Percentiles rank a stretch among this genome's conserved stretches.
Conservation (phyloP, 805 yeast species). For the Tetrapisispora arboricola region DNA sequence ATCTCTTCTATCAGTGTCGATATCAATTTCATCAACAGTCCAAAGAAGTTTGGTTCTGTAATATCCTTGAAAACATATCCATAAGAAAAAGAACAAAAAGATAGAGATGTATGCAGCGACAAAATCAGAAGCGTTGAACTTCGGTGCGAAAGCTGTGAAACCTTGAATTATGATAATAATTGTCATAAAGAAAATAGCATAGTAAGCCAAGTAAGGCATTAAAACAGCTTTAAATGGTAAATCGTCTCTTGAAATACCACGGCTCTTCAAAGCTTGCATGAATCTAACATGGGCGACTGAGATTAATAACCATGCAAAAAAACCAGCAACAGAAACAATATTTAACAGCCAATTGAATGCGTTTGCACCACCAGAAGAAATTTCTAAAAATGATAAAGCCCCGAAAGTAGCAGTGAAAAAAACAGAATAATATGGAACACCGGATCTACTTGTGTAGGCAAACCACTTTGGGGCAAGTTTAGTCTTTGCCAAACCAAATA, state of each 20-base stretch:
- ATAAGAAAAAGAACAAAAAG: slow-evolving; percentile 45
- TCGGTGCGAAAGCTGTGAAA: slow-evolving; percentile 47
- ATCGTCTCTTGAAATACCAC: slow-evolving; percentile 56
- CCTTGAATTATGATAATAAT: slow-evolving; percentile 65
- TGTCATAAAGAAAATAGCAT: slow-evolving; percentile 44
- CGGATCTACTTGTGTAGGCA: slow-evolving; percentile 38
- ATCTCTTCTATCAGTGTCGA: slow-evolving; percentile 56
- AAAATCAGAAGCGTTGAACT: slow-evolving; percentile 44
- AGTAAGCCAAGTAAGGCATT: slow-evolving; percentile 61
- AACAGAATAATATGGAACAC: slow-evolving; percentile 56
- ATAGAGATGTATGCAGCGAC: slow-evolving; percentile 65
- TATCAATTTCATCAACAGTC: slow-evolving; percentile 53
- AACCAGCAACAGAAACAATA: slow-evolving; percentile 69
- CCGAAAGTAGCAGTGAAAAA: slow-evolving; percentile 51
- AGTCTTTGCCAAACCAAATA: slow-evolving; percentile 54
- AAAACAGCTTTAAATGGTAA: slow-evolving; percentile 66
- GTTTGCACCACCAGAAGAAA: slow-evolving; percentile 41
- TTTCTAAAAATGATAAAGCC: slow-evolving; percentile 49
- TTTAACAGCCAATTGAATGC: slow-evolving; percentile 67
- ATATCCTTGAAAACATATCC: slow-evolving; percentile 44
- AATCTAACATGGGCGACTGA: slow-evolving; percentile 57
- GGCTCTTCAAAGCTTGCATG: slow-evolving; percentile 50
- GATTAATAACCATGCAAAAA: slow-evolving; percentile 63
- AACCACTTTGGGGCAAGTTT: slow-evolving; percentile 49
- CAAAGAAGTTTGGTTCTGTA: slow-evolving; percentile 39